phyloP scores from a whole-genome alignment of 306 rosid genomes.

The Medicago arabica region DNA sequence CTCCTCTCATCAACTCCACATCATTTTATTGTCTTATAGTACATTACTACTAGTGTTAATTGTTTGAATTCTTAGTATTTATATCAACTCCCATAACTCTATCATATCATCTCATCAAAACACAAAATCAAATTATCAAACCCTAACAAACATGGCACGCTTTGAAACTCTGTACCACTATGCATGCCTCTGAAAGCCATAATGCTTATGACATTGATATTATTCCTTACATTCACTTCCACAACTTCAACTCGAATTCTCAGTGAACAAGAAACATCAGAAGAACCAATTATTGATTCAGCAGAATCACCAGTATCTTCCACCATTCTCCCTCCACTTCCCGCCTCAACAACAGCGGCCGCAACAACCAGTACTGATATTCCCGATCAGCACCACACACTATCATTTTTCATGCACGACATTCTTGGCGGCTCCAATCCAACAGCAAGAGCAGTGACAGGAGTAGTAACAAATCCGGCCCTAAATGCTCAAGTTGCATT shows the following conservation, averaged over 20 bases:
- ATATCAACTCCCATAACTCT: not conserved
- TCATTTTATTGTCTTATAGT: not conserved
- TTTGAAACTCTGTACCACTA: not conserved
- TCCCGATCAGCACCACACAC: constrained; percentile 48
- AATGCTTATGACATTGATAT: constrained; percentile 41
- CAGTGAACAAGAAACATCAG: constrained; percentile 36
- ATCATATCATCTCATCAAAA: constrained; percentile 9
- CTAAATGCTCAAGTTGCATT: constrained; percentile 81
- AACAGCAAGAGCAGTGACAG: constrained; percentile 73
- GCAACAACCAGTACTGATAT: constrained; percentile 32
- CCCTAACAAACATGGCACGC: constrained; percentile 46
- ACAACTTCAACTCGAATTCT: constrained; percentile 51
- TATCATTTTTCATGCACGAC: constrained; percentile 82
- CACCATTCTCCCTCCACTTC: constrained; percentile 39
- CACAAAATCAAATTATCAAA: too few relatives aligned
- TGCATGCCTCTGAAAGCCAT: constrained; percentile 39
- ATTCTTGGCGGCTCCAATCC: constrained; percentile 85
- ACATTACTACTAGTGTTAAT: not conserved
- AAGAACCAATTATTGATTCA: constrained; percentile 32
- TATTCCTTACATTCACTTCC: constrained; percentile 43
- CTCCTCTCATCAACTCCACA: constrained; percentile 56
- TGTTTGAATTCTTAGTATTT: constrained; percentile 17
- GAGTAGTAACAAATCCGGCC: constrained; percentile 75
- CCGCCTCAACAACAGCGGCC: constrained; percentile 24
- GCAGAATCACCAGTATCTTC: constrained; percentile 43